Evolutionary conservation across 345 rosid species (phyloP).

Genomic region (Sonneratia caseolaris): DNA sequence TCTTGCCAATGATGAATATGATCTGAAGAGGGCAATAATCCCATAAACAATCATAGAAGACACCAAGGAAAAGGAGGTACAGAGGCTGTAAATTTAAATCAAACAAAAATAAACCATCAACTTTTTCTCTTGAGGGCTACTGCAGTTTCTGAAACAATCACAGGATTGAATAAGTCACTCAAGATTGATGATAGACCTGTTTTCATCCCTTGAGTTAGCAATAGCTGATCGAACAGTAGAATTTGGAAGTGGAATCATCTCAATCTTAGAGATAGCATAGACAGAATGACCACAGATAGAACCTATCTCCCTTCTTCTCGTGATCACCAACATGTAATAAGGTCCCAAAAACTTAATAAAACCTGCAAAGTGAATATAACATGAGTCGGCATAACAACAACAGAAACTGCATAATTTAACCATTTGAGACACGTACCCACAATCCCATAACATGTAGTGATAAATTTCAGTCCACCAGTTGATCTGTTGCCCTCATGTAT

Average conservation of each 20-base stretch:
- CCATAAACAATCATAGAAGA: neutral
- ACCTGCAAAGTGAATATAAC: conserved; percentile 35
- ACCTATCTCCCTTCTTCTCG: conserved; percentile 82
- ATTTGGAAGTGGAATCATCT: conserved; percentile 69
- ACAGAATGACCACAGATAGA: conserved; percentile 77
- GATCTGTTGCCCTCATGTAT: conserved; percentile 86
- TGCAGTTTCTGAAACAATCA: neutral
- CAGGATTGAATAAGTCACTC: conserved; percentile 5
- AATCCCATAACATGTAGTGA: conserved; percentile 84
- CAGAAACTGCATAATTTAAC: neutral
- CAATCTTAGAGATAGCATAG: conserved; percentile 70
- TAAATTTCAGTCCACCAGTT: conserved; percentile 84
- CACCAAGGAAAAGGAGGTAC: neutral
- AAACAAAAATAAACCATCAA: neutral
- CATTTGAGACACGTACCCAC: conserved; percentile 48
- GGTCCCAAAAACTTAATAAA: conserved; percentile 93
- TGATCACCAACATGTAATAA: conserved; percentile 88
- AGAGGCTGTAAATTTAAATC: neutral
- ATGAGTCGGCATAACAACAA: conserved; percentile 2
- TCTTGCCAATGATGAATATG: neutral
- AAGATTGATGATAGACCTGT: conserved; percentile 42
- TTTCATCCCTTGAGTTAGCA: conserved; percentile 54
- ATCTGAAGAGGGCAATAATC: neutral
- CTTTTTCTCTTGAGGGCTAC: neutral
- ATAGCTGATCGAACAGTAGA: conserved; percentile 35